These are phyloP conservation scores for Malassezia caprae DNA, from an alignment of 1,284 basidiomycete genomes.

Conservation along the genomic window DNA sequence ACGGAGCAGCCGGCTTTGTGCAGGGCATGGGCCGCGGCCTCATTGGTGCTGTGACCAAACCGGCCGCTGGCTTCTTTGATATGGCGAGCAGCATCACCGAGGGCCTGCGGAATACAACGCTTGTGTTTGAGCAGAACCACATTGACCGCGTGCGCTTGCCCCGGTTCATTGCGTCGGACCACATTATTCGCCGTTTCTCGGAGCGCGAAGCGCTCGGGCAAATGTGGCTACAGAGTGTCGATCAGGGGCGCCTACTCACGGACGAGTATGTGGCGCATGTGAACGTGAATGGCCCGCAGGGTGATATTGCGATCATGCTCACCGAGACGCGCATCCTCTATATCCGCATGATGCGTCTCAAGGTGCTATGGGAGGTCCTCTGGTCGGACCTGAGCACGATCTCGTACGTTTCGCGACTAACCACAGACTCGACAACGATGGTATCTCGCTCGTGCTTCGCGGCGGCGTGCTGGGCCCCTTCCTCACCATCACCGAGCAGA, in stretches of 20 bases:
- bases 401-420: slow-evolving; percentile 49
- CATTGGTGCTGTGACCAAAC: slow-evolving; percentile 89
- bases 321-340: slow-evolving; percentile 53
- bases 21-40: slow-evolving; percentile 94
- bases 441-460: slow-evolving; percentile 56
- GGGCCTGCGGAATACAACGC: slow-evolving; percentile 88
- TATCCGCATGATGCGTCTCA: slow-evolving; percentile 74
- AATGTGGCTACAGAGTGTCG: slow-evolving; percentile 86
- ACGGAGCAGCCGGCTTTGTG: slow-evolving; percentile 90
- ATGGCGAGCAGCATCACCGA: slow-evolving; percentile 91
- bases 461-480: slow-evolving; percentile 55
- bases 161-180: slow-evolving; percentile 61
- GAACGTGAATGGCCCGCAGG: slow-evolving; percentile 53
- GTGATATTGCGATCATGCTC: slow-evolving; percentile 40
- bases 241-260: slow-evolving; percentile 70
- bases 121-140: slow-evolving; percentile 86
- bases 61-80: slow-evolving; percentile 91
- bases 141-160: slow-evolving; percentile 83
- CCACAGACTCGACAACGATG: slow-evolving; percentile 29
- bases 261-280: slow-evolving; percentile 81
- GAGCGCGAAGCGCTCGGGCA: slow-evolving; percentile 84
- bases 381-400: slow-evolving; percentile 78
- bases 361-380: slow-evolving; percentile 82
- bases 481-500: slow-evolving; percentile 53
- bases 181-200: slow-evolving; percentile 55